Evolutionary conservation across 345 rosid genomes (phyloP).

Genomic region (Passiflora organensis): DNA sequence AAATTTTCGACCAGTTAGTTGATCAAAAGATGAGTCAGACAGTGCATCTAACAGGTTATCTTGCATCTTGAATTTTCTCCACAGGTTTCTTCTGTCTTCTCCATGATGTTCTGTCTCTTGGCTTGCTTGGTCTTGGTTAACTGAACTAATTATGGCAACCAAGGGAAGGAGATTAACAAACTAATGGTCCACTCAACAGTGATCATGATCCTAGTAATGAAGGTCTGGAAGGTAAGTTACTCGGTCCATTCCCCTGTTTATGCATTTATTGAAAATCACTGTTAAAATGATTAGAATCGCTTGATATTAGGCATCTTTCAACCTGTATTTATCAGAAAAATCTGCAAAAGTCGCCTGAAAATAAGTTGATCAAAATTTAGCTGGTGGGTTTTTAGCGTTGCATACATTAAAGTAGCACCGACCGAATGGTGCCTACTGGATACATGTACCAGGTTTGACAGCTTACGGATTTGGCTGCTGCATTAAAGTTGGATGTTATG

Average conservation of each 20-base stretch:
- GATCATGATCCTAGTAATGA: neutral
- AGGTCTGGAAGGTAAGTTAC: neutral
- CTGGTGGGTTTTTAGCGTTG: no score
- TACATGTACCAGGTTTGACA: slow-evolving; percentile 19
- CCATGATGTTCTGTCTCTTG: slow-evolving; percentile 24
- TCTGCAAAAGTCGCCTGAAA: slow-evolving; percentile 1
- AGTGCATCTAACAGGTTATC: slow-evolving; percentile 5
- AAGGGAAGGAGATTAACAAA: neutral
- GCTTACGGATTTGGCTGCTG: neutral
- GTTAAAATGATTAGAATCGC: slow-evolving; percentile 1
- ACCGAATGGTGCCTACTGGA: neutral
- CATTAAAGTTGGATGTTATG: slow-evolving; percentile 2
- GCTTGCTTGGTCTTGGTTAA: slow-evolving; percentile 16
- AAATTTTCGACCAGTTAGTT: neutral
- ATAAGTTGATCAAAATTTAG: neutral
- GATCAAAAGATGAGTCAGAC: neutral
- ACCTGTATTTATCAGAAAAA: neutral
- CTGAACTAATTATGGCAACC: neutral
- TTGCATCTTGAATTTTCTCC: slow-evolving; percentile 16
- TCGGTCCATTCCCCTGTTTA: no score
- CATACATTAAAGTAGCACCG: neutral
- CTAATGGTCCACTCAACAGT: no score
- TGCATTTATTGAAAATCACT: neutral
- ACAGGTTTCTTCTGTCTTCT: slow-evolving; percentile 38
- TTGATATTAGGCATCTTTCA: slow-evolving; percentile 1